A percentile compares a stretch with the other conserved stretches of the same genome.
Conservation (phyloP, 2,329 filamentous ascomycete species). For the Fusarium sp. region DNA sequence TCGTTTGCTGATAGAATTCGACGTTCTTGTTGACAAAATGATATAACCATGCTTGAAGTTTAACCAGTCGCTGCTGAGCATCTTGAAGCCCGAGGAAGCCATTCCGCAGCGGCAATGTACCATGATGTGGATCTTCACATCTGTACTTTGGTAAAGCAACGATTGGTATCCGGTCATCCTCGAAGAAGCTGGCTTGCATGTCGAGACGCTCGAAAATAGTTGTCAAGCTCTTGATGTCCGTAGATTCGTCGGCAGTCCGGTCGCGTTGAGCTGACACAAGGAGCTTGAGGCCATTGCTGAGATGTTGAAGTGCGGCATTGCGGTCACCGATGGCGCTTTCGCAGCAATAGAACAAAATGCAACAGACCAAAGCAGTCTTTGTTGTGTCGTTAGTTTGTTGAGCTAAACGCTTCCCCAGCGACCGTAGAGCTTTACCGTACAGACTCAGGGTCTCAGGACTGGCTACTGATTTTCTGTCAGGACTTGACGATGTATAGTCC, state of each 20-base stretch:
- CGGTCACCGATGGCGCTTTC: slow-evolving; percentile 1
- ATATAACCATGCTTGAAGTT: slow-evolving; percentile 27
- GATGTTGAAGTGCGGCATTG: slow-evolving; percentile 2
- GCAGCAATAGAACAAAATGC: slow-evolving; percentile 13
- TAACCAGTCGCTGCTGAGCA: slow-evolving; percentile 14
- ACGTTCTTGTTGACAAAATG: slow-evolving; percentile 1
- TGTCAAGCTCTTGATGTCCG: not conserved
- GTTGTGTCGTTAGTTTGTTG: not conserved
- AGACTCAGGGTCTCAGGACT: not conserved
- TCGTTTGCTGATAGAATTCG: not conserved
- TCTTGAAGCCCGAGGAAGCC: not conserved
- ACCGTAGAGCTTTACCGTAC: not conserved
- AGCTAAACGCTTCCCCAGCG: not conserved
- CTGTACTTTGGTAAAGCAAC: not conserved
- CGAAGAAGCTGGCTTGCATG: slow-evolving; percentile 30
- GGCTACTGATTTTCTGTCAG: not conserved
- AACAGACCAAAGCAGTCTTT: not conserved
- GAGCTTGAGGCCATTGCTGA: not conserved
- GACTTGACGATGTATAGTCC: not conserved
- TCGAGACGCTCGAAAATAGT: slow-evolving; percentile 16
- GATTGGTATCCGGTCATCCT: slow-evolving; percentile 21
- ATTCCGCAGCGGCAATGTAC: too few species aligned
- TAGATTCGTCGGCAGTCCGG: accelerated
- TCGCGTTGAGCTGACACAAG: not conserved
- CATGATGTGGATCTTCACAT: not conserved